Evolutionary conservation across 169 alveolate genomes (phyloP), one percentile per base, ranked within the genome.

Genomic region (Eimeria sp.): DNA sequence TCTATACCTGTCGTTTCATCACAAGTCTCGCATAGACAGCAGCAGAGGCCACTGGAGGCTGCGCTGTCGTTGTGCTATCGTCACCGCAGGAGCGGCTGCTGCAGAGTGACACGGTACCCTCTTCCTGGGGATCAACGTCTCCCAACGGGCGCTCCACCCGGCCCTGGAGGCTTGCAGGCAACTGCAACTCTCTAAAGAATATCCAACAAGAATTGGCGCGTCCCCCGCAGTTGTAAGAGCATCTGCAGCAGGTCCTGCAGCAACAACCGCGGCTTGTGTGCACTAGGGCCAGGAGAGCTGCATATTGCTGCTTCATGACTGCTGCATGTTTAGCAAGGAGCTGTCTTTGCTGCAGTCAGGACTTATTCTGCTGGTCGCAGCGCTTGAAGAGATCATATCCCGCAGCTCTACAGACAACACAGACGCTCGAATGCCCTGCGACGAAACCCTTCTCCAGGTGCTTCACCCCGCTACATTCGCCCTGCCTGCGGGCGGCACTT

Each of bases 401-500:
- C 90, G 90, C 77, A 58, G 77, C 60, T 56, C 90, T 40, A 83
- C 90, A 30, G 77, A 83, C 90, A 83, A 83, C 90, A 83, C 90
- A 58, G 90, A 83, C 68, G 49, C 60, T 20, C 90, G 40, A 40
- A 58, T 77, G 52, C 90, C 90, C 49, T 83, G 77, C 30, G 90
- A 83, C 68, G 90, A 83, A 58, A 77, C 90, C 40, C 58, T 83
- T 8, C 77, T 83, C 54, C 90, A 83, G 37, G 90, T 83, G 76
- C 90, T 83, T 23, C 90, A 83, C 90, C 58, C 90, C 54, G 90
- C 90, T 37, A 77, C 90, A 58, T 83, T 16, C 90, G 90, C 90
- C 46, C 54, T 58, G 77, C 90, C 90, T 37, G 76, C 33, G 58
- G 90, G 90, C 49, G 77, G 90, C 77, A 83, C 76, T 27, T 60